Base-by-base conservation (phyloP, 2,329 filamentous ascomycete species). In the Trichoderma koningiopsis region DNA sequence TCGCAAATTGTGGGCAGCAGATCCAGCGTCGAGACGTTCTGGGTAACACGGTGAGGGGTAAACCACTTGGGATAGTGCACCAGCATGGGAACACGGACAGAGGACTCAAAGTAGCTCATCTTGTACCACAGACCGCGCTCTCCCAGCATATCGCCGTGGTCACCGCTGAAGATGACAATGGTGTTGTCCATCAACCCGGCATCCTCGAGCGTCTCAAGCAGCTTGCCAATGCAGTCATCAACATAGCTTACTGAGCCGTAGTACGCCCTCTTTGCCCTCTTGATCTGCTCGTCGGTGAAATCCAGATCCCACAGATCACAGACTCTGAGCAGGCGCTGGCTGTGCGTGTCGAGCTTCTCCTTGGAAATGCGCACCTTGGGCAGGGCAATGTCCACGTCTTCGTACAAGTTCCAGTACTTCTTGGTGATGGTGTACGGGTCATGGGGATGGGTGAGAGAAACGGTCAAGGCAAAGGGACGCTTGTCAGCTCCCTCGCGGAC, bases 41-140 rank as follows among this genome's bases (percentile, higher is more conserved):
- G 85, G 22, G 86, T 85, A 33, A 97, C 91, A 40, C 89, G 91
- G 82, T 89, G 93, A 37, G 94, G 90, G 16, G 85, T 78, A 79
- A 95, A 97, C 71, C 86, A 86, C 75, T 89, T 85, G 31, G 94
- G 94, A 75, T 94, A 89, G 79, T 93, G 91, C 78, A 97, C 87
- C 72, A 97, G 85, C 77, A 97, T 89, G 1, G 94, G 94, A 27
- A 97, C 94, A 33, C 94, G 91, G 57, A 93, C 93, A 14, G 93
- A 97, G 52, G 91, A 91, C 85, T 97, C 94, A 76, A 94, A 97
- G 87, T 96, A 97, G 77, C 89, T 93, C 94, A 97, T 97, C 86
- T 97, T 97, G 85, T 97, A 94, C 94, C 94, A 97, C 58, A 97
- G 83, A 6, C 92, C 92, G 65, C 93, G 90, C 83, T 97, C 94